Percentiles rank a stretch among this genome's conserved stretches.
Evolutionary conservation across 2,329 filamentous ascomycete species (phyloP).

Genomic region (Talaromyces pinophilus): DNA sequence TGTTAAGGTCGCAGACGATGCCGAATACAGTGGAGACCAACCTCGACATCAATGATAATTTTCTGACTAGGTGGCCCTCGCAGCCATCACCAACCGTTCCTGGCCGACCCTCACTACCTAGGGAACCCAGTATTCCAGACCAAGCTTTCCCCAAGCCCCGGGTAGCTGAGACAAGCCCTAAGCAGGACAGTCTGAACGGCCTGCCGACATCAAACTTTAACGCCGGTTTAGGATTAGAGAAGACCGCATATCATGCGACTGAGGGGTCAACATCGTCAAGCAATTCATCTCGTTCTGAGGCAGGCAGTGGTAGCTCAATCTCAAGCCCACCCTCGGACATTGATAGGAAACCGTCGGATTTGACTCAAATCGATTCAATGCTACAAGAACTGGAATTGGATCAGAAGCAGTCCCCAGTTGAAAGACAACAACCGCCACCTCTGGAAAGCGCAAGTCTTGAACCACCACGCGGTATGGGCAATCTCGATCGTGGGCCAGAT

Average conservation of each 20-base stretch:
- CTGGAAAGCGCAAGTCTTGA: conserved; percentile 24
- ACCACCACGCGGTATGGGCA: conserved; percentile 36
- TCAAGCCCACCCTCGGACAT: conserved; percentile 57
- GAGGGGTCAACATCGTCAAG: conserved; percentile 67
- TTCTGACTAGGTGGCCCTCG: conserved; percentile 20
- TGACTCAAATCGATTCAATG: conserved; percentile 52
- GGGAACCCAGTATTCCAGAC: not conserved
- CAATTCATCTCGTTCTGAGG: conserved; percentile 61
- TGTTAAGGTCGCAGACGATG: conserved; percentile 24
- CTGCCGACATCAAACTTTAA: conserved; percentile 40
- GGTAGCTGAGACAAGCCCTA: not conserved
- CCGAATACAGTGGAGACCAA: conserved; percentile 8
- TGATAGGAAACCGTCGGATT: conserved; percentile 35
- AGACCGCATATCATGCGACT: conserved; percentile 64
- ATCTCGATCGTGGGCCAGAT: conserved; percentile 40
- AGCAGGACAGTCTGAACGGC: not conserved
- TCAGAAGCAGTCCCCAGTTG: conserved; percentile 38
- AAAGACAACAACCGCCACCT: conserved; percentile 8
- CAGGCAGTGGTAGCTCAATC: conserved; percentile 62
- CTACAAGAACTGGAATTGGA: conserved; percentile 57
- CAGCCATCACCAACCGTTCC: conserved; percentile 21
- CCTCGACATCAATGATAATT: conserved; percentile 10
- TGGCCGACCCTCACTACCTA: conserved; percentile 19
- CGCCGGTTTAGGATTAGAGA: conserved; percentile 44
- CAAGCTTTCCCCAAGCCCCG: not conserved